Conservation (phyloP, 2,329 filamentous ascomycete species). For the Blastomyces parvus region DNA sequence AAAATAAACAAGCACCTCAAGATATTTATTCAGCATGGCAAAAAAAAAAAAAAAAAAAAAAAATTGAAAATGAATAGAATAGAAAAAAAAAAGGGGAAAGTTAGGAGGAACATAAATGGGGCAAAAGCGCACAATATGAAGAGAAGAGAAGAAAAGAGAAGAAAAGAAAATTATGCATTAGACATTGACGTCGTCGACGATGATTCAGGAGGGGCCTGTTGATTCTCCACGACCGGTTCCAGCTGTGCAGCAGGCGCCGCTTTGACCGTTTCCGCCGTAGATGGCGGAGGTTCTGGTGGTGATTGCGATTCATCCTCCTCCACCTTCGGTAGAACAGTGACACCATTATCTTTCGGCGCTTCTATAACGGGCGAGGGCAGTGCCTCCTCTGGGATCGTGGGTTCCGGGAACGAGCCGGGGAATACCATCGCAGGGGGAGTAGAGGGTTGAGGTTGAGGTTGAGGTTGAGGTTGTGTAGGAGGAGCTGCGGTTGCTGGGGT, state of each 20-base stretch:
- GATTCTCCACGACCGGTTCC: neutral
- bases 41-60: no score
- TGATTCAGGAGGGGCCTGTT: neutral
- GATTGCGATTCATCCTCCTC: conserved; percentile 1
- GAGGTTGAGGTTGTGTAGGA: no score
- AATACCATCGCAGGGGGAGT: neutral
- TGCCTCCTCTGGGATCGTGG: conserved; percentile 7
- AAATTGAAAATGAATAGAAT: no score
- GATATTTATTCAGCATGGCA: no score
- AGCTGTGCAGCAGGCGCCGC: neutral
- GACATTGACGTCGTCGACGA: neutral
- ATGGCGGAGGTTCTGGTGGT: neutral
- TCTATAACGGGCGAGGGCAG: neutral
- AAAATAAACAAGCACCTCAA: no score
- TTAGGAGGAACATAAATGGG: neutral
- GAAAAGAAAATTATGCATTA: neutral
- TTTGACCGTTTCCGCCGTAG: conserved; percentile 1
- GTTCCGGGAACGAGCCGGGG: conserved; percentile 4
- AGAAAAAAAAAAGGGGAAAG: no score
- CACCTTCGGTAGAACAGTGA: conserved; percentile 5
- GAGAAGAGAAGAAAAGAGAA: neutral
- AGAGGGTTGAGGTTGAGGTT: neutral
- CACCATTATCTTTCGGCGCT: neutral
- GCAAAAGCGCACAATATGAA: no score
- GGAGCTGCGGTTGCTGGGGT: neutral